Evolutionary conservation across 768 basidiomycete genomes (phyloP), one percentile per base, ranked within the genome.

Genomic region (Boletus subcaerulescens): DNA sequence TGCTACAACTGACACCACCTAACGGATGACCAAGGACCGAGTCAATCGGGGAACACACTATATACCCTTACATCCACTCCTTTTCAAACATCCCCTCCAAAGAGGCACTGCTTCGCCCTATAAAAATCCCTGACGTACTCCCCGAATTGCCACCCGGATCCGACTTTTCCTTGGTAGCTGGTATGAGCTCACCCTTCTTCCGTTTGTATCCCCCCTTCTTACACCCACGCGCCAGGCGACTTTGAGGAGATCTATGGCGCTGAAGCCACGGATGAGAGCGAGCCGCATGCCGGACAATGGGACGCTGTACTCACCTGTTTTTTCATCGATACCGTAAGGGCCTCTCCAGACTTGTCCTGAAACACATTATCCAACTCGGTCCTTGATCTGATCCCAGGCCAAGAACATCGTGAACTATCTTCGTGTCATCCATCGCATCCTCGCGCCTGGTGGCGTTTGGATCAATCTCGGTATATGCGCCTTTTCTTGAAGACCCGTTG

Each of bases 281-380:
- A 87, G 57, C 83, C 86, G 5, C 90, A 93, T 48, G 74, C 80
- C 3, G 91, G 88, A 13, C 71, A 82, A 60, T 98, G 93, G 93
- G 85, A 96, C 60, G 90, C 89, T 0, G 80, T 98, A 8, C 70
- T 97, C 59, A 98, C 94, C 2, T 98, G 93, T 67, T 98, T 98
- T 79, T 98, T 98, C 76, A 87, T 98, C 47, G 95, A 99, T 65
- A 97, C 94, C 4, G 93, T 93, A 20, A 40, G 52, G 17, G 3
- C 14, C 13, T 6, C 1, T 11, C 14, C 31, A 3, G 2, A 20
- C 32, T 13, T 17, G 4, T 22, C 31, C 4, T 7, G 17, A 24
- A 11, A n/a, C 31, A 46, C 24, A n/a, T 8, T 11, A 32, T 47
- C 39, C 22, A 26, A 33, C 29, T 46, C n/a, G 41, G 4, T 5